Conservation (phyloP, 345 rosid genomes). For the Eucalyptus regnans region DNA sequence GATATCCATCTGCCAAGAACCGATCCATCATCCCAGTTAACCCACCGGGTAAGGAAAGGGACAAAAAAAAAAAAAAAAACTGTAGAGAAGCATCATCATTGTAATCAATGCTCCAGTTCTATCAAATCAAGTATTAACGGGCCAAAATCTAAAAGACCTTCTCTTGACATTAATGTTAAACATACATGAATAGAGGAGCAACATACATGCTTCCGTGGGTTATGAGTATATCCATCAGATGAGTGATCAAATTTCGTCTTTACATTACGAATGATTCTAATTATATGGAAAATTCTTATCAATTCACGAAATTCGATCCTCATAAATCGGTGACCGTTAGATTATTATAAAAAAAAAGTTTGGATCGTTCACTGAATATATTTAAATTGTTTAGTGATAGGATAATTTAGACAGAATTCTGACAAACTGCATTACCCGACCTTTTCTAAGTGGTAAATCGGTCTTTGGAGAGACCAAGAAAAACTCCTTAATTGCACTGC, state of each 20-base stretch:
- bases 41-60: background rate
- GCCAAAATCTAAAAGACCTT: background rate
- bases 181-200: background rate
- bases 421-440: background rate
- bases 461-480: background rate
- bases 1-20: conserved; percentile 31
- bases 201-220: background rate
- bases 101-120: background rate
- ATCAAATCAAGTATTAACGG: background rate
- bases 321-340: background rate
- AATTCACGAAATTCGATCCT: background rate
- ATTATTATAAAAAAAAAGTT: background rate
- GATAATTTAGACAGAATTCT: background rate
- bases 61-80: background rate
- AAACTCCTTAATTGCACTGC: background rate
- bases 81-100: background rate
- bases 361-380: background rate
- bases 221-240: background rate
- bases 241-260: background rate
- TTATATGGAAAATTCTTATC: background rate
- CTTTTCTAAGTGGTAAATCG: background rate
- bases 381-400: background rate
- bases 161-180: background rate
- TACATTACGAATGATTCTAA: background rate
- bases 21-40: background rate